Evolutionary conservation across 768 basidiomycete species (phyloP).

Genomic region (Lactarius evosmus): DNA sequence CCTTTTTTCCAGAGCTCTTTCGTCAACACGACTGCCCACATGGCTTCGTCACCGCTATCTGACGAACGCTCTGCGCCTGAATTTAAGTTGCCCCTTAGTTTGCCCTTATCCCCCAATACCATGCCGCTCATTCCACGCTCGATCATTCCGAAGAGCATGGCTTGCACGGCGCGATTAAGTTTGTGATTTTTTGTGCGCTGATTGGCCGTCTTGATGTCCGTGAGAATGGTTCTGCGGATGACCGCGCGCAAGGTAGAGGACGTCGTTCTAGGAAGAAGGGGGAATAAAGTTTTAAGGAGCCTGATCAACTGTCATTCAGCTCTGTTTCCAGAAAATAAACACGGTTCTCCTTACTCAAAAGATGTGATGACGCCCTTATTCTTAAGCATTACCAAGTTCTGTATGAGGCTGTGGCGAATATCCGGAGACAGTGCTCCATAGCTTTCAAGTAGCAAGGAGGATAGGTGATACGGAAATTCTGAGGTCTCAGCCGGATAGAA

Average conservation of each 20-base stretch:
- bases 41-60: constrained; percentile 75
- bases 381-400: constrained; percentile 88
- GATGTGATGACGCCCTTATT: constrained; percentile 92
- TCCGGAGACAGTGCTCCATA: constrained; percentile 75
- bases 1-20: constrained; percentile 94
- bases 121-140: constrained; percentile 86
- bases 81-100: constrained; percentile 45
- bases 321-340: not conserved
- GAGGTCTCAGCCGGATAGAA: constrained; percentile 92
- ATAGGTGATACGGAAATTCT: constrained; percentile 78
- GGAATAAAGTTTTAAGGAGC: constrained; percentile 87
- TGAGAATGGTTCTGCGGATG: constrained; percentile 90
- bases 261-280: constrained; percentile 89
- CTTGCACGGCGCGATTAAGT: constrained; percentile 92
- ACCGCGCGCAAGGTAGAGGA: constrained; percentile 78
- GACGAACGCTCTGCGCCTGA: constrained; percentile 40
- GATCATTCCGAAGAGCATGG: constrained; percentile 94
- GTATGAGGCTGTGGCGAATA: constrained; percentile 78
- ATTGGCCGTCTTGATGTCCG: constrained; percentile 91
- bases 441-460: constrained; percentile 72
- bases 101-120: constrained; percentile 81
- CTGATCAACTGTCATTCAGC: constrained; percentile 41
- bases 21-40: constrained; percentile 95
- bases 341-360: constrained; percentile 64
- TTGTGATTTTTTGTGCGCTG: constrained; percentile 87